phyloP scores from a whole-genome alignment of 164 flowering plant species.

The Tetrastigma voinierianum region DNA sequence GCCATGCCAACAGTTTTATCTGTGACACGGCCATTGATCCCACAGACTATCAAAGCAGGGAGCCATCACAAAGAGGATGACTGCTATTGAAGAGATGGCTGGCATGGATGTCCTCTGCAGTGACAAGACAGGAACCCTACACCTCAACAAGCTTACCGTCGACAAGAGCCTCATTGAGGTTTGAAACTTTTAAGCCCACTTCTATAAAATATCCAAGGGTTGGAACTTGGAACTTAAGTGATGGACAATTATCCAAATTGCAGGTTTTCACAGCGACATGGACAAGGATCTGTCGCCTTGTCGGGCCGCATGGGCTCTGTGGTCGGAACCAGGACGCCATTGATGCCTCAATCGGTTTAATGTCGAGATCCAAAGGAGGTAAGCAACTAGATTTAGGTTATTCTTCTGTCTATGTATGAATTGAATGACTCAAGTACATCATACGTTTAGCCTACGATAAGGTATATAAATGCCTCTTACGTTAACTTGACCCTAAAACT shows the following conservation, averaged over 20 bases:
- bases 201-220: background rate
- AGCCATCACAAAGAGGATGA: slow-evolving; percentile 97
- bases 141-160: slow-evolving; percentile 91
- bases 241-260: background rate
- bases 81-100: slow-evolving; percentile 98
- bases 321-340: slow-evolving; percentile 82
- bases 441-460: too few species aligned
- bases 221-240: background rate
- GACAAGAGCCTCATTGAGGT: slow-evolving; percentile 61
- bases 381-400: background rate
- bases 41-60: slow-evolving; percentile 86
- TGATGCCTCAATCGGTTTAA: slow-evolving; percentile 71
- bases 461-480: too few species aligned
- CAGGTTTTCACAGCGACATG: slow-evolving; percentile 51
- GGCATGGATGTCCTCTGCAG: slow-evolving; percentile 97
- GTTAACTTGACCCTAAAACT: too few species aligned
- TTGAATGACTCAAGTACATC: background rate
- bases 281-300: slow-evolving; percentile 57
- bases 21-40: slow-evolving; percentile 95
- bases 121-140: slow-evolving; percentile 93
- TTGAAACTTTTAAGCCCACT: background rate
- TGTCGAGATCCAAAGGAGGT: slow-evolving; percentile 85
- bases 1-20: slow-evolving; percentile 97
- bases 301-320: slow-evolving; percentile 81
- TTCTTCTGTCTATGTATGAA: background rate